Evolutionary conservation across 2,329 filamentous ascomycete genomes (phyloP).

Genomic region (Mycosphaerella sp.): DNA sequence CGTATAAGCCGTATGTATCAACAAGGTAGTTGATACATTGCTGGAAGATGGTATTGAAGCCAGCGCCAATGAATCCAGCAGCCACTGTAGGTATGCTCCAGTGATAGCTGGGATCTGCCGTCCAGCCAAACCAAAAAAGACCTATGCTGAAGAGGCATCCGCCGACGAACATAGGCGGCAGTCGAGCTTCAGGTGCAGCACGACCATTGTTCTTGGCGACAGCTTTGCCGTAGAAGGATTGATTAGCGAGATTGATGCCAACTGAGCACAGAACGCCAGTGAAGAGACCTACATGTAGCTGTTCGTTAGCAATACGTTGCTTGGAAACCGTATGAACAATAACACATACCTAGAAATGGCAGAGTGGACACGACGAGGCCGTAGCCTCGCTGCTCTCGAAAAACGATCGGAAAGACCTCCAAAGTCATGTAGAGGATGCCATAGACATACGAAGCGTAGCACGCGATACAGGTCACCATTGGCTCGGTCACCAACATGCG

Average conservation of each 20-base stretch:
- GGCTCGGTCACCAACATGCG: conserved; percentile 45
- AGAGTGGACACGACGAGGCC: conserved; percentile 39
- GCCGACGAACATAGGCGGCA: conserved; percentile 45
- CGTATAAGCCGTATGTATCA: conserved; percentile 34
- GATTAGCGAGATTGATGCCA: conserved; percentile 43
- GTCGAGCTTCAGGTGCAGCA: conserved; percentile 34
- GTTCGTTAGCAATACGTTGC: not conserved
- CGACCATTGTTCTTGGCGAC: conserved; percentile 34
- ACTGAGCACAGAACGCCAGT: conserved; percentile 41
- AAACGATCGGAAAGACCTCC: conserved; percentile 46
- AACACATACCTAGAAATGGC: conserved; percentile 27
- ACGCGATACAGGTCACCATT: conserved; percentile 38
- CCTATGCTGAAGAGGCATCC: conserved; percentile 36
- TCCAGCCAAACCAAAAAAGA: conserved; percentile 23
- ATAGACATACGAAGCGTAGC: conserved; percentile 34
- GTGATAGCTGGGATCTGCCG: conserved; percentile 27
- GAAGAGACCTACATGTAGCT: conserved; percentile 34
- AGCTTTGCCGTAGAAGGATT: conserved; percentile 41
- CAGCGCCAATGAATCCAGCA: conserved; percentile 40
- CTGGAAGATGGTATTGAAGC: conserved; percentile 45
- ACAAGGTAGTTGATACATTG: conserved; percentile 46
- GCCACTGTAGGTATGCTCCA: conserved; percentile 38
- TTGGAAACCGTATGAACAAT: no score
- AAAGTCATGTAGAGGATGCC: conserved; percentile 44
- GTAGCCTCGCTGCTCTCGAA: conserved; percentile 41